Percentiles rank a stretch among this genome's conserved stretches.
These are phyloP conservation scores for Globisporangium middletonii DNA, from an alignment of 352 stramenopile species.

Conservation along the genomic window DNA sequence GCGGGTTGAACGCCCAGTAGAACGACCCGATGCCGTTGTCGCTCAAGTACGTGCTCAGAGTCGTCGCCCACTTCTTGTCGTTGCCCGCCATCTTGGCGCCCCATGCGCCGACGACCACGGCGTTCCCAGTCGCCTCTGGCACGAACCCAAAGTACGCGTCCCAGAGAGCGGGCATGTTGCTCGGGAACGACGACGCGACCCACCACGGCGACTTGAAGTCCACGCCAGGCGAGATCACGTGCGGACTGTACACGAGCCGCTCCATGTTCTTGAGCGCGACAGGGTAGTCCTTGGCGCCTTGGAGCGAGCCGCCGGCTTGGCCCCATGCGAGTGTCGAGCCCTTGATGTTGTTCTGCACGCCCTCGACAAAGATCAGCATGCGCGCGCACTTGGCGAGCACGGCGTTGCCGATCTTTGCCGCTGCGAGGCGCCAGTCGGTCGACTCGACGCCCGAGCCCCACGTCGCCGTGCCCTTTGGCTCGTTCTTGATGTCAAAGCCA, in stretches of 20 bases:
- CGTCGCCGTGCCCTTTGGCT: slow-evolving; percentile 58
- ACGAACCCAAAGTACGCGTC: slow-evolving; percentile 67
- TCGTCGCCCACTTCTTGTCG: slow-evolving; percentile 50
- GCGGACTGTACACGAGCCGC: slow-evolving; percentile 58
- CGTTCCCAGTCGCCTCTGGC: slow-evolving; percentile 40
- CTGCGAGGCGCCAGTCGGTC: slow-evolving; percentile 65
- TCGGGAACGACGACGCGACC: slow-evolving; percentile 46
- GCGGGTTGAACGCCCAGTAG: slow-evolving; percentile 74
- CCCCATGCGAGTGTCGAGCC: slow-evolving; percentile 48
- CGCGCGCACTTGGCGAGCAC: slow-evolving; percentile 56
- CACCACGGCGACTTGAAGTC: slow-evolving; percentile 64
- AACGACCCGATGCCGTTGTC: slow-evolving; percentile 60
- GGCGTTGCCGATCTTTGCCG: slow-evolving; percentile 59
- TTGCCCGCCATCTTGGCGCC: slow-evolving; percentile 56
- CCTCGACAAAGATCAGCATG: slow-evolving; percentile 68
- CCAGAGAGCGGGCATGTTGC: slow-evolving; percentile 65
- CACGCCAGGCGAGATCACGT: slow-evolving; percentile 57
- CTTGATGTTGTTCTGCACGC: slow-evolving; percentile 66
- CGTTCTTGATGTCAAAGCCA: slow-evolving; percentile 75
- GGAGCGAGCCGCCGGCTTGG: slow-evolving; percentile 52
- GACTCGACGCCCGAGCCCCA: slow-evolving; percentile 50
- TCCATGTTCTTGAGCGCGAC: slow-evolving; percentile 70
- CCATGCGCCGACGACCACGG: slow-evolving; percentile 62
- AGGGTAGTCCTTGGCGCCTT: slow-evolving; percentile 51
- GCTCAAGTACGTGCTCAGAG: slow-evolving; percentile 41